Evolutionary conservation across 2,329 filamentous ascomycete genomes (phyloP), one percentile per base, ranked within the genome.

Genomic region (Eutypella sp.): DNA sequence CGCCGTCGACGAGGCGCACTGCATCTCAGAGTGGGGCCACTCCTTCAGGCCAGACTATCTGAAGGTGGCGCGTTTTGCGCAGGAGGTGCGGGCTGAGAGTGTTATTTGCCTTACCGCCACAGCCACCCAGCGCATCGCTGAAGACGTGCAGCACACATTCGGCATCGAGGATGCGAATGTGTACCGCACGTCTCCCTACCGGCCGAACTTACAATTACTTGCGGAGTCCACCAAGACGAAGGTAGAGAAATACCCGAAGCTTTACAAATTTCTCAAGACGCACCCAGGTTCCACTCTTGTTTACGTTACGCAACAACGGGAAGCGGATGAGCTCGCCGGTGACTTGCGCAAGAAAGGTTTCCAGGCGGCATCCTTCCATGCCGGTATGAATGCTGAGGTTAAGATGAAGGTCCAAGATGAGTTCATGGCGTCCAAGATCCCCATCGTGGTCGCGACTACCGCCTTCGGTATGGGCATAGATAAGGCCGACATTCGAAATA

Each of bases 381-480:
- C 75, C 0, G 75, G 75, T 1, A 69, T 79, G 65, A 65, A 69
- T 19, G 57, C 65, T 0, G 67, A 69, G 1, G 52, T 59, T 1
- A 79, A 79, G 57, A 66, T 60, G 1, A 38, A 63, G 2, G 59
- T 75, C 2, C 78, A 81, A 50, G 75, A 79, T 3, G 62, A 67
- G 8, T 80, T 79, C 45, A 76, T 79, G 72, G 59, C 62, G 1
- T 66, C 63, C 2, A 59, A 66, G 19, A 60, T 73, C 24, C 56
- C 67, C n/a, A 70, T 76, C 22, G 70, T 77, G 11, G 70, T 75
- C 16, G 75, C 76, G 3, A 81, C 77, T 0, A 79, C 80, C 34
- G 78, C 78, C 1, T 81, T 81, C 42, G 78, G 77, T 1, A 81
- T 81, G 77, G 78, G 78, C 0, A 79, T 81, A 16, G 77, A 81